Evolutionary conservation across 441 rosid species (phyloP), one percentile per base, ranked within the genome.

Genomic region (Gossypium lobatum): DNA sequence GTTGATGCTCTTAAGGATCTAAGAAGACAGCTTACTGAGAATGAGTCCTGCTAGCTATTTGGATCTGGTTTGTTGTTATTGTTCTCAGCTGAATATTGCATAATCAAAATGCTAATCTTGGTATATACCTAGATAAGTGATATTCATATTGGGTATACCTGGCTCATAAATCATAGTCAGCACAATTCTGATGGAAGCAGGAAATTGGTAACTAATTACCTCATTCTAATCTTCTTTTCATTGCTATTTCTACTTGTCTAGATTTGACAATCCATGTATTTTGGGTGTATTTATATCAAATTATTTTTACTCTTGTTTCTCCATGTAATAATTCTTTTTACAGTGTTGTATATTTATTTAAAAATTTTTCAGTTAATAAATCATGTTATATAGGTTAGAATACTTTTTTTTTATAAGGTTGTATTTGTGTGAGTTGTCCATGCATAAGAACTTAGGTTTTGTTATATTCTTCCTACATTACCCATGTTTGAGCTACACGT

Each of bases 1-100:
- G 91, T 90, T 0, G 95, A 84, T 78, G 97, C 97, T 61, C 91
- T 91, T 18, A 88, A 85, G 77, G 91, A 89, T 80, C 66, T 88
- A 73, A 83, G 88, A 83, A 85, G 83, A 53, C 87, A 85, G 75
- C 81, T 91, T 74, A 80, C 82, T 14, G 87, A 91, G 65, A 85
- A 79, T 0, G 85, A 84, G 75, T 25, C 75, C 6, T 85, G 80
- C 72, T 55, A 80, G 70, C 53, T 76, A 73, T 68, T 64, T 58
- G 21, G 67, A 46, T 62, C 69, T 34, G 39, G 65, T 55, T 25
- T 70, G 31, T 26, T 16, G 39, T 70, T 55, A 39, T 55, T 34
- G 61, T 17, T 26, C 31, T 9, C 45, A 50, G 37, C 26, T 14
- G n/a, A 16, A 3, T 23, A 48, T 14, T 23, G 18, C 39, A 21